Evolutionary conservation across 2,329 filamentous ascomycete species (phyloP), one percentile per base, ranked within the genome.

Genomic region (Emmonsiellopsis sp.): DNA sequence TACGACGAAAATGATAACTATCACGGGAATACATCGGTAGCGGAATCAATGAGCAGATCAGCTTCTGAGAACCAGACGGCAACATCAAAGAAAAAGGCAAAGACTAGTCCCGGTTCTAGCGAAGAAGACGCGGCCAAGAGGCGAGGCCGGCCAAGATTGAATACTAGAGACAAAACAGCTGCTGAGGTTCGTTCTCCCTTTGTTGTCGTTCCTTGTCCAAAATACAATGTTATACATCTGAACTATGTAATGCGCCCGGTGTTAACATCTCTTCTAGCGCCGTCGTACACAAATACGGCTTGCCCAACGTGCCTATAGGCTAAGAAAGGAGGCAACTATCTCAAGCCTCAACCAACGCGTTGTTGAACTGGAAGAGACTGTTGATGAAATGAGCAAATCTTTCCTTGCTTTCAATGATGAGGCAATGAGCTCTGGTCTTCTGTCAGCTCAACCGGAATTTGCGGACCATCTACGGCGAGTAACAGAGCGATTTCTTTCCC

Each of bases 211-310:
- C 33, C 39, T 40, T 56, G 39, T 45, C 39, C 11, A 51, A 17
- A 17, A 17, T 17, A 17, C 17, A 17, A 17, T 17, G 17, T 17
- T 17, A 17, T 17, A 17, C 17, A 17, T 17, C 17, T 17, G 17
- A 17, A 17, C 17, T 17, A 17, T 17, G 17, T 17, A 17, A 17
- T 17, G 17, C 17, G 17, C 45, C 34, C 48, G 33, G 37, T 44
- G 48, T 46, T 55, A 45, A 54, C 51, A 51, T 53, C 49, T 57
- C 43, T 44, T 39, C 44, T 59, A 87, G 86, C 85, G 88, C 57
- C 85, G 89, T 52, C 81, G 89, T 54, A 93, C 88, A 3, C 89
- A 95, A 65, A 93, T 95, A 58, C 83, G 90, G 32, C 78, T 92
- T 53, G 90, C 89, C 2, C 89, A 95, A 68, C 77, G 89, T 60